phyloP scores from a whole-genome alignment of 345 rosid genomes.

The Excoecaria cochinchinensis region DNA sequence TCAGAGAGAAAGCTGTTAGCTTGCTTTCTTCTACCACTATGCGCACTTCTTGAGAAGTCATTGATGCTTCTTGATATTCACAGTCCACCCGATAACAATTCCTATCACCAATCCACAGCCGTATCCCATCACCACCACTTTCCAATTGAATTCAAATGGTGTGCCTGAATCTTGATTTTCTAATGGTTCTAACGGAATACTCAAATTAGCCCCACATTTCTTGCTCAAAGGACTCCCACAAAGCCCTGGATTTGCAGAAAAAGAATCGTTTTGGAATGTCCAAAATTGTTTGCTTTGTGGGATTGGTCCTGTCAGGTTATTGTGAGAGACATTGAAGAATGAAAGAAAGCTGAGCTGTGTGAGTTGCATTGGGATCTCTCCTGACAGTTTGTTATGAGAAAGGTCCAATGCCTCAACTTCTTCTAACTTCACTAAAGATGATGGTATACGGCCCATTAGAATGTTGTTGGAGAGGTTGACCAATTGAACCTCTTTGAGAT shows the following conservation, averaged over 20 bases:
- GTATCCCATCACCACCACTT: neutral
- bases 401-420: conserved; percentile 22
- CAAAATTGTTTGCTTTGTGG: neutral
- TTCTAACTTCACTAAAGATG: neutral
- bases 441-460: conserved; percentile 6
- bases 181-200: neutral
- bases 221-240: neutral
- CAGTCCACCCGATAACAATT: neutral
- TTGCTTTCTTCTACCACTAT: neutral
- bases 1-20: neutral
- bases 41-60: neutral
- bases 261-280: neutral
- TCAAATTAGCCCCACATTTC: neutral
- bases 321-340: conserved; percentile 16
- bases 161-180: neutral
- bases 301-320: neutral
- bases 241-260: neutral
- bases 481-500: neutral
- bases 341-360: conserved; percentile 3
- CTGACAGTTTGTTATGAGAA: neutral
- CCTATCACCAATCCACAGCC: neutral
- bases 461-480: conserved; percentile 21
- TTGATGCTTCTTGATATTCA: neutral
- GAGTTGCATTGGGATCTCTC: conserved; percentile 17
- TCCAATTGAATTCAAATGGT: neutral